Percentiles rank a stretch among this genome's conserved stretches.
These are phyloP conservation scores for Carex arenaria DNA, from an alignment of 202 grass and related monocot genomes.

Conservation along the genomic window DNA sequence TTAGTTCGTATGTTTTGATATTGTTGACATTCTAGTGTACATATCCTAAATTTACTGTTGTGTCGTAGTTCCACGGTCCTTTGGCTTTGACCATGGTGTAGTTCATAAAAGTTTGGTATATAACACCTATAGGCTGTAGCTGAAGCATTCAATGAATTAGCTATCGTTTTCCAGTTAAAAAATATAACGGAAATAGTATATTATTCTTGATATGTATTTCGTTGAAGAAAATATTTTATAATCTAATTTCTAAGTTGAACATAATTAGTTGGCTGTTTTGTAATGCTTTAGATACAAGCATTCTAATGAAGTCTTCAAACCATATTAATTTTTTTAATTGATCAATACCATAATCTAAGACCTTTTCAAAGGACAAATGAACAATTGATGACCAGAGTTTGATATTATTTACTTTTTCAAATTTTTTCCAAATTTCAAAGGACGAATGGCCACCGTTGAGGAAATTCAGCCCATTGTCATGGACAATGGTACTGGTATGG, in stretches of 20 bases:
- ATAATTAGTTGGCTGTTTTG: not conserved
- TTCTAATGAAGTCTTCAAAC: not conserved
- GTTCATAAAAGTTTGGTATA: not conserved
- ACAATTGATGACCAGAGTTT: not conserved
- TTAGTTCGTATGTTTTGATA: not conserved
- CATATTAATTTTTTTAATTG: not conserved
- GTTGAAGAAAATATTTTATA: not conserved
- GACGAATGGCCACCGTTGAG: slow-evolving; percentile 61
- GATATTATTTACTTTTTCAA: not conserved
- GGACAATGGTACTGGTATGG: slow-evolving; percentile 94
- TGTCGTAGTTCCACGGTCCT: not conserved
- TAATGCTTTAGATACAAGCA: not conserved
- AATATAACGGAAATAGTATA: too few species aligned
- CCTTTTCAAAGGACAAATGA: not conserved
- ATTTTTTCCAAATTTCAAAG: slow-evolving; percentile 16
- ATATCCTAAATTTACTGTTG: not conserved
- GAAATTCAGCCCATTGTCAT: slow-evolving; percentile 88
- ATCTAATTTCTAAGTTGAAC: not conserved
- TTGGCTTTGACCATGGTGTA: not conserved
- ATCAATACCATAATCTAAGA: not conserved
- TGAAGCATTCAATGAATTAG: not conserved
- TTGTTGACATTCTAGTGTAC: not conserved
- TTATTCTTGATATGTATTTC: not conserved
- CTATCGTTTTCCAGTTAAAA: not conserved
- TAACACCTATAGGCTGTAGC: not conserved